Conservation (phyloP, 345 rosid species). For the Mallotus nudiflorus region DNA sequence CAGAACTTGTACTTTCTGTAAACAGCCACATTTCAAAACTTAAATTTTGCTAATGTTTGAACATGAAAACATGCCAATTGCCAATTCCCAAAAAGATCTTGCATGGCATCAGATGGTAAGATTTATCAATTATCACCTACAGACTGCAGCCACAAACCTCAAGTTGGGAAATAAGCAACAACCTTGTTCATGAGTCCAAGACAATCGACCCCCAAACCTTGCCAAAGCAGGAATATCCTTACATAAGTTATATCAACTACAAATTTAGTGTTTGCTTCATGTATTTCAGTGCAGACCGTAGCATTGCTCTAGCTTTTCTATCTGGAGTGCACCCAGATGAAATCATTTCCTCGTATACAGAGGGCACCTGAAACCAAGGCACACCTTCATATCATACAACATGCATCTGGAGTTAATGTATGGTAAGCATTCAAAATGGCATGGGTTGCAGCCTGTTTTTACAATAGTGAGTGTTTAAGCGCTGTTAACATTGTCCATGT, state of each 20-base stretch:
- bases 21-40: no score
- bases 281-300: constrained; percentile 89
- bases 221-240: constrained; percentile 13
- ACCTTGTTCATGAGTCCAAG: neutral
- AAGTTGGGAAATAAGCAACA: neutral
- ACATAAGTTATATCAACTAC: constrained; percentile 25
- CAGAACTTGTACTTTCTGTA: no score
- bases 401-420: no score
- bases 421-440: no score
- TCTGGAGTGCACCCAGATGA: constrained; percentile 85
- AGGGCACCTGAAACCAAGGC: constrained; percentile 65
- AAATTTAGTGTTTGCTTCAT: constrained; percentile 68
- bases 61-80: neutral
- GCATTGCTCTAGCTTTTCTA: constrained; percentile 90
- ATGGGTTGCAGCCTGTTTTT: neutral
- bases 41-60: neutral
- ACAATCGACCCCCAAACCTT: neutral
- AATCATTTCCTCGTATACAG: constrained; percentile 91
- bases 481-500: neutral
- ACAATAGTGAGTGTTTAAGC: neutral
- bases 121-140: constrained; percentile 3
- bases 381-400: neutral
- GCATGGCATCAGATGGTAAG: neutral
- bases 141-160: constrained; percentile 29
- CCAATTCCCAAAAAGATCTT: neutral